A percentile compares a stretch with the other conserved stretches of the same genome.
phyloP scores from a whole-genome alignment of 192 early-diverging fungal genomes.

The Piromyces finnis region DNA sequence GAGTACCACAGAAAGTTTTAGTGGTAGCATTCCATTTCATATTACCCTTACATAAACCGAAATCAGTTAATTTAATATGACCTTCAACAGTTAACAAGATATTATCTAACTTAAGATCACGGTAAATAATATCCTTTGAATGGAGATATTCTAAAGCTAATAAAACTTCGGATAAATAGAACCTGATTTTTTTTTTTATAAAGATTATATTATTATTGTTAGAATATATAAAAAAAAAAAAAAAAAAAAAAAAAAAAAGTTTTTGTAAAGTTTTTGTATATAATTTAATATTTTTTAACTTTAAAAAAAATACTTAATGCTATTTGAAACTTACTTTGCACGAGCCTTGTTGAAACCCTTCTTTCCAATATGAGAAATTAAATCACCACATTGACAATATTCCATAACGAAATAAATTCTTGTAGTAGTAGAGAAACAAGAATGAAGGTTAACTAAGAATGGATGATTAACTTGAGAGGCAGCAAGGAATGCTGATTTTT shows the following conservation, averaged over 20 bases:
- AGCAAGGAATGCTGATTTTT: constrained; percentile 83
- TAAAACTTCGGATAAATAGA: constrained; percentile 89
- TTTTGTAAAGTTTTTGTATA: no score
- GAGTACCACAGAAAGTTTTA: constrained; percentile 93
- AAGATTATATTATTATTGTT: constrained; percentile 60
- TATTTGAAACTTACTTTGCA: constrained; percentile 53
- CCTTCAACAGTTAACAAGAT: constrained; percentile 81
- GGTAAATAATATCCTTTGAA: constrained; percentile 79
- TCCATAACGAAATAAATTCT: constrained; percentile 98
- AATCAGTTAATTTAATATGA: constrained; percentile 98
- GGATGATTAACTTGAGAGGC: constrained; percentile 84
- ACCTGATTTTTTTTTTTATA: constrained; percentile 78
- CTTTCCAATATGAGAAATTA: constrained; percentile 95
- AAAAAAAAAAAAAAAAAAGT: no score
- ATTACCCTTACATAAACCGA: constrained; percentile 92
- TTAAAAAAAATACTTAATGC: no score
- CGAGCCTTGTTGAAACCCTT: neutral
- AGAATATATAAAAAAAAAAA: neutral
- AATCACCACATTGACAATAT: constrained; percentile 87
- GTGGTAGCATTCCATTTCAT: constrained; percentile 81
- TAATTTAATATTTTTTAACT: no score
- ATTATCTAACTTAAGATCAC: constrained; percentile 51
- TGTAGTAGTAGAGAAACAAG: constrained; percentile 88
- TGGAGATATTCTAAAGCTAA: constrained; percentile 93
- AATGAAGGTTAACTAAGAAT: constrained; percentile 90